Evolutionary conservation across 176 grass and related monocot species (phyloP).

Genomic region (Aechmea fasciata): DNA sequence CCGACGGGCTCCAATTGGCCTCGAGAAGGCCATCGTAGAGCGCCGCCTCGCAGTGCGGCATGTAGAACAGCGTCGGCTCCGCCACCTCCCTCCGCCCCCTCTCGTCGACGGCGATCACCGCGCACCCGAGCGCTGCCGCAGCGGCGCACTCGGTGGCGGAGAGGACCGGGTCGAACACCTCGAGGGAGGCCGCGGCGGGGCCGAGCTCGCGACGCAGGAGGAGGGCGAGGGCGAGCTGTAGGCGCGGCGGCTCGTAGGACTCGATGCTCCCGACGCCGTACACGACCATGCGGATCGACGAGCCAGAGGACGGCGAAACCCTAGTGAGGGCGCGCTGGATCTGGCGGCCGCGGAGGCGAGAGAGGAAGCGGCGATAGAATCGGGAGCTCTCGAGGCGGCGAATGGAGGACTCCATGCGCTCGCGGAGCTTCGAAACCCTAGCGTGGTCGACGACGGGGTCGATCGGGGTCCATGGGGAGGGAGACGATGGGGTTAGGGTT

Average conservation of each 20-base stretch:
- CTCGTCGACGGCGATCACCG: conserved; percentile 39
- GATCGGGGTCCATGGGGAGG: conserved; percentile 30
- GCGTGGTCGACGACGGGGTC: conserved; percentile 41
- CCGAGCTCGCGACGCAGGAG: conserved; percentile 33
- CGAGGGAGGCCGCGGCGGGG: conserved; percentile 18
- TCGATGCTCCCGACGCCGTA: conserved; percentile 77
- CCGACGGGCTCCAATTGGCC: conserved; percentile 46
- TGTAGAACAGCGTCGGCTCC: conserved; percentile 76
- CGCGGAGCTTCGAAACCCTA: conserved; percentile 27
- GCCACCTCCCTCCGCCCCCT: conserved; percentile 38
- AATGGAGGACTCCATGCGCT: conserved; percentile 32
- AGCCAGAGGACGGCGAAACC: background rate
- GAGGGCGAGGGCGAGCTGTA: conserved; percentile 63
- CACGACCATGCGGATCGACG: conserved; percentile 32
- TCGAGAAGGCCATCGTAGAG: conserved; percentile 66
- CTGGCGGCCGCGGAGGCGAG: conserved; percentile 5
- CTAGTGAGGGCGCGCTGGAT: conserved; percentile 21
- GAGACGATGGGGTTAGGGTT: background rate
- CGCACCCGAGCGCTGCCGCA: conserved; percentile 40
- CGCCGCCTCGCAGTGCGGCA: conserved; percentile 69
- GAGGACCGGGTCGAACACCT: conserved; percentile 68
- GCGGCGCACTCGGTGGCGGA: conserved; percentile 64
- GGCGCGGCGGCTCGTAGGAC: conserved; percentile 34
- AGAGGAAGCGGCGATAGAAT: conserved; percentile 41
- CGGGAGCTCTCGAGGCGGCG: conserved; percentile 29